Evolutionary conservation across 768 basidiomycete genomes (phyloP).

Genomic region (Lepiota subincarnata): DNA sequence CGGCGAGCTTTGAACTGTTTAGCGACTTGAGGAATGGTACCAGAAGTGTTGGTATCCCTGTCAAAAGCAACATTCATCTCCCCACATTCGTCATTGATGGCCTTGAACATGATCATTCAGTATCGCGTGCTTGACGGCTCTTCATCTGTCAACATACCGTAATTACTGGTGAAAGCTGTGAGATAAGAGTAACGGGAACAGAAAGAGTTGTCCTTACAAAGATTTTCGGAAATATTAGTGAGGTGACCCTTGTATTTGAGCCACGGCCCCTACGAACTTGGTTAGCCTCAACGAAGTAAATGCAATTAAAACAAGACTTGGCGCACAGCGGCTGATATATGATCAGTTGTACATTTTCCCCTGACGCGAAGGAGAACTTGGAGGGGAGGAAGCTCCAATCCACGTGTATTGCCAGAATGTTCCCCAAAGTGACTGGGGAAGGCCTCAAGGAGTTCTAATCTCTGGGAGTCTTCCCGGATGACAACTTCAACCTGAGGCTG

Average conservation of each 20-base stretch:
- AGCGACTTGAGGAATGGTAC: conserved; percentile 88
- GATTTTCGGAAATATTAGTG: conserved; percentile 94
- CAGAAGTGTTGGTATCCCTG: conserved; percentile 52
- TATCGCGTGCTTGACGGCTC: too few relatives aligned
- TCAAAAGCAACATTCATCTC: conserved; percentile 92
- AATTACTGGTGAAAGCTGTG: conserved; percentile 54
- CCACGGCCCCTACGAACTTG: conserved; percentile 77
- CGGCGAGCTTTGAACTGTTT: conserved; percentile 80
- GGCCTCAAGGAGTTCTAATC: conserved; percentile 83
- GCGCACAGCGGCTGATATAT: conserved; percentile 91
- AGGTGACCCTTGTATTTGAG: conserved; percentile 98
- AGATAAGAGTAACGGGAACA: background rate
- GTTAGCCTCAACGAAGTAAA: background rate
- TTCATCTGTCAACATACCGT: conserved; percentile 44
- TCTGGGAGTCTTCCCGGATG: conserved; percentile 74
- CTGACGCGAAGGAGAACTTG: conserved; percentile 86
- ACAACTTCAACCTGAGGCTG: conserved; percentile 72
- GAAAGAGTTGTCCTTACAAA: conserved; percentile 49
- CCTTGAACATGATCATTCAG: conserved; percentile 36
- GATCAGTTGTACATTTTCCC: conserved; percentile 99
- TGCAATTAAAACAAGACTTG: background rate
- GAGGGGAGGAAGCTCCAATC: conserved; percentile 74
- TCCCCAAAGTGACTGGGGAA: conserved; percentile 74
- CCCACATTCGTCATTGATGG: conserved; percentile 92
- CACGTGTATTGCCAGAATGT: conserved; percentile 39